phyloP scores from a whole-genome alignment of 2,329 filamentous ascomycete genomes.

The Colletotrichum liriopes region DNA sequence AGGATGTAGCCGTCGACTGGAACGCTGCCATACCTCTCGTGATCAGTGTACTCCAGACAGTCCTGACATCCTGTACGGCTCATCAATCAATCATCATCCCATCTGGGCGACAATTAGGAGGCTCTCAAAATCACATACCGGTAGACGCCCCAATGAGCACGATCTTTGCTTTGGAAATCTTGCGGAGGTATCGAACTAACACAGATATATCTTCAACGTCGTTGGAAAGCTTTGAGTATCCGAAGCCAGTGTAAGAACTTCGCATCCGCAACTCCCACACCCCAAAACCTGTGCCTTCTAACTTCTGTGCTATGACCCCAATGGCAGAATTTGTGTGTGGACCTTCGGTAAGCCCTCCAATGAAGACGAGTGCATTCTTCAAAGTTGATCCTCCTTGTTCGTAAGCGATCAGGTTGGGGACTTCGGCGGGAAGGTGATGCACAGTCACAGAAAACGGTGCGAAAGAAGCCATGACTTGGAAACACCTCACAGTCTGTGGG shows the following conservation, averaged over 20 bases:
- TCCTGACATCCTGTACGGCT: constrained; percentile 69
- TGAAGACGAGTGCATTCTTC: neutral
- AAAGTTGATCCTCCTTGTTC: neutral
- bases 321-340: constrained; percentile 75
- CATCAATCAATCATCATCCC: neutral
- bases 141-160: constrained; percentile 63
- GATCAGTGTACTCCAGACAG: constrained; percentile 67
- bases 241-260: constrained; percentile 69
- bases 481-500: neutral
- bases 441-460: neutral
- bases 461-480: neutral
- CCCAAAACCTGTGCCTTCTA: constrained; percentile 61
- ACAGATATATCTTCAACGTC: constrained; percentile 69
- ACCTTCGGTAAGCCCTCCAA: constrained; percentile 69
- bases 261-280: constrained; percentile 70
- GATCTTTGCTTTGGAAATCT: constrained; percentile 64
- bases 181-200: constrained; percentile 67
- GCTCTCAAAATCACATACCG: neutral
- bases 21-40: constrained; percentile 50
- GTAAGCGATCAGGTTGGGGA: neutral
- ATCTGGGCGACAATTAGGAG: neutral
- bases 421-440: neutral
- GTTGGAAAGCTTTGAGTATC: constrained; percentile 63
- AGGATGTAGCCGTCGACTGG: constrained; percentile 83
- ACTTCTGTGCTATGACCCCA: constrained; percentile 60